These are phyloP conservation scores for Juglanconis sp. DNA, from an alignment of 2,329 filamentous ascomycete species.

Conservation along the genomic window DNA sequence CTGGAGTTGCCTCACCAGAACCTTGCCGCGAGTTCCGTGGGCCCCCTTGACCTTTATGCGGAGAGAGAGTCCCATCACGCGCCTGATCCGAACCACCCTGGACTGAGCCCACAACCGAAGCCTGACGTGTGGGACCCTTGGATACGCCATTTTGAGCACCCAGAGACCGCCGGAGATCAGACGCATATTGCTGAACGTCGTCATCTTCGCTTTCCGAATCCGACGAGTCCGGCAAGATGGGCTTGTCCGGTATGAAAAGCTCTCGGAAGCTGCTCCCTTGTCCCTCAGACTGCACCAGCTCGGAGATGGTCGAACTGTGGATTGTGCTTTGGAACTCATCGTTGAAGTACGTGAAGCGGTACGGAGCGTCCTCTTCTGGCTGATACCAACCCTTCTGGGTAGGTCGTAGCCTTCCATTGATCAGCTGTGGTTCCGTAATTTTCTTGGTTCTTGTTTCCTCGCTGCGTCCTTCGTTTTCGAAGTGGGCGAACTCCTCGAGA, in stretches of 20 bases:
- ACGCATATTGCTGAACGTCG: slow-evolving; percentile 26
- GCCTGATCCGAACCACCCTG: slow-evolving; percentile 13
- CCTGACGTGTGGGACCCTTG: slow-evolving; percentile 13
- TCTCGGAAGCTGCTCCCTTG: slow-evolving; percentile 75
- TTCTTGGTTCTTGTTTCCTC: slow-evolving; percentile 83
- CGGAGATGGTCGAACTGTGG: slow-evolving; percentile 91
- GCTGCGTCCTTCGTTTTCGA: slow-evolving; percentile 84
- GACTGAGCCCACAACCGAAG: slow-evolving; percentile 27
- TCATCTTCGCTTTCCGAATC: slow-evolving; percentile 63
- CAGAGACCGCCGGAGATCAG: slow-evolving; percentile 18
- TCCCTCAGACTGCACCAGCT: slow-evolving; percentile 69
- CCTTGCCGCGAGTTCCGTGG: slow-evolving; percentile 30
- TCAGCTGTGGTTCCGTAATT: slow-evolving; percentile 88
- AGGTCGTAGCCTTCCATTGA: slow-evolving; percentile 83
- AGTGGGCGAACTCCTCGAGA: slow-evolving; percentile 83
- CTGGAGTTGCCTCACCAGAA: slow-evolving; percentile 49
- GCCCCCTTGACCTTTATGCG: slow-evolving; percentile 15
- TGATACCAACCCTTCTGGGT: slow-evolving; percentile 79
- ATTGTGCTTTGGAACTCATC: slow-evolving; percentile 95
- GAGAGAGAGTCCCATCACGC: slow-evolving; percentile 27
- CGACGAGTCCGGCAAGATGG: slow-evolving; percentile 68
- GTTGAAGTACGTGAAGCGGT: slow-evolving; percentile 98
- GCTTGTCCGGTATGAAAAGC: slow-evolving; percentile 85
- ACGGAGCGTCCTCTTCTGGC: slow-evolving; percentile 84
- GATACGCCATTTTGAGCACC: slow-evolving; percentile 19